These are phyloP conservation scores for Vickermania ingenoplastis DNA, from an alignment of 208 protist genomes.

Conservation along the genomic window DNA sequence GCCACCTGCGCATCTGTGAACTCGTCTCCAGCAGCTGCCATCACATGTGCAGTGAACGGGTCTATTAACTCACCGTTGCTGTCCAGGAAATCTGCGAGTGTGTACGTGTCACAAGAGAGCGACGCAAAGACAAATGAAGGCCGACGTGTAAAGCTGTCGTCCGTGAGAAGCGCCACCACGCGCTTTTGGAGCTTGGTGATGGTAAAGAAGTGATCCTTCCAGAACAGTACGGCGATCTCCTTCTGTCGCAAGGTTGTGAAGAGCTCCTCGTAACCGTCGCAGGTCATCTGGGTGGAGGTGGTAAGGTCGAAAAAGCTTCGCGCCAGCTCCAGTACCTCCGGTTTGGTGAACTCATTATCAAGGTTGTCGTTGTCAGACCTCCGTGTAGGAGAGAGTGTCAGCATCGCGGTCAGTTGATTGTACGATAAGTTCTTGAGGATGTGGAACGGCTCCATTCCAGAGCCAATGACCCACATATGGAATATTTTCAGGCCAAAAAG, in stretches of 20 bases:
- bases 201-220: constrained; percentile 48
- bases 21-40: constrained; percentile 18
- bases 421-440: constrained; percentile 29
- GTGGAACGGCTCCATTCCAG: constrained; percentile 8
- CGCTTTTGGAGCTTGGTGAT: constrained; percentile 19
- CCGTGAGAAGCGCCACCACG: constrained; percentile 22
- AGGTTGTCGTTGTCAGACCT: background rate
- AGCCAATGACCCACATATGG: constrained; percentile 34
- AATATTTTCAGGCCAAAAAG: constrained; percentile 28
- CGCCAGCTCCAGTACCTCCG: constrained; percentile 5
- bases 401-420: constrained; percentile 29
- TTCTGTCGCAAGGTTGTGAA: constrained; percentile 11
- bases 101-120: constrained; percentile 15
- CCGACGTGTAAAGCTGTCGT: constrained; percentile 33
- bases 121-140: constrained; percentile 27
- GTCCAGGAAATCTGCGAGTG: constrained; percentile 22
- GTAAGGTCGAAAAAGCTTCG: constrained; percentile 6
- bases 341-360: background rate
- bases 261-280: constrained; percentile 13
- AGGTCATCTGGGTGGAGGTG: constrained; percentile 14
- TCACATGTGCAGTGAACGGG: constrained; percentile 13
- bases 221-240: constrained; percentile 41
- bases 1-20: constrained; percentile 18
- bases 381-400: constrained; percentile 1
- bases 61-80: constrained; percentile 23